These are phyloP conservation scores for Candida palmyrensis DNA, from an alignment of 805 yeast genomes.

Conservation along the genomic window DNA sequence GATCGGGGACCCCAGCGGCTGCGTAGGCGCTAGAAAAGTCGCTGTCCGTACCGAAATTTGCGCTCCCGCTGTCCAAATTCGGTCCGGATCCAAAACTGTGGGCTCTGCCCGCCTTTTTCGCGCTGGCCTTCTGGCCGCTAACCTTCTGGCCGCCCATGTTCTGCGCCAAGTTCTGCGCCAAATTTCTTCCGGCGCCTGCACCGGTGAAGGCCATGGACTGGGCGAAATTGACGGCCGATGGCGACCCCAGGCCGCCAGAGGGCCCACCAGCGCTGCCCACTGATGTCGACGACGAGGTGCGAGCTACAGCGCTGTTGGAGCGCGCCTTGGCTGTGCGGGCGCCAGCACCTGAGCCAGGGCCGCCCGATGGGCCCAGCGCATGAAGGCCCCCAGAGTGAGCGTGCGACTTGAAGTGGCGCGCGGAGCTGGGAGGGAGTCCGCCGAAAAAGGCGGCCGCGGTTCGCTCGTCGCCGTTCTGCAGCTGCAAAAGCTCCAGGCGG, in stretches of 20 bases:
- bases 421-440: no score
- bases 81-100: no score
- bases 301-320: neutral
- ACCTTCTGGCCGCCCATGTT: neutral
- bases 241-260: neutral
- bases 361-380: no score
- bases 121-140: constrained; percentile 1
- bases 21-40: neutral
- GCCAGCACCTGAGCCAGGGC: no score
- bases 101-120: neutral
- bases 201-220: neutral
- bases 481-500: constrained; percentile 2
- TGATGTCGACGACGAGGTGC: neutral
- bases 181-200: neutral
- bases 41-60: no score
- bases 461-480: constrained; percentile 1
- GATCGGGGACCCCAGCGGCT: no score
- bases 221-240: neutral
- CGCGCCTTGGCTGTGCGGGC: no score
- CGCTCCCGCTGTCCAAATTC: no score
- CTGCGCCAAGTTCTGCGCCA: neutral
- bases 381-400: no score
- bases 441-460: no score
- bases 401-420: neutral
- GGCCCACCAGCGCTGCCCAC: neutral